Evolutionary conservation across 768 basidiomycete species (phyloP).

Genomic region (Pleurotus citrinopileatus): DNA sequence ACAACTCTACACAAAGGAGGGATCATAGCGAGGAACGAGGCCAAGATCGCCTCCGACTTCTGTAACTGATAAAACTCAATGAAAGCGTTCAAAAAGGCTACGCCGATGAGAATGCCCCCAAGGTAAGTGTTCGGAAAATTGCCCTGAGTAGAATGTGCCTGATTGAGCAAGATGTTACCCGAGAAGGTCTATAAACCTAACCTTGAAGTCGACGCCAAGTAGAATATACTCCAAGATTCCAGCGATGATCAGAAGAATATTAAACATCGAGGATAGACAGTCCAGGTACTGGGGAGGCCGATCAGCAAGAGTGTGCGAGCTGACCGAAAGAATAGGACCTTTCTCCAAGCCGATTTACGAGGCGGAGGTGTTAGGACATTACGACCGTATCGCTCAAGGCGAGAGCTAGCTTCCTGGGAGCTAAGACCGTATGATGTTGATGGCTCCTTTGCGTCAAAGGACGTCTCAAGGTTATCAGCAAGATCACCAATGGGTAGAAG

Average conservation of each 20-base stretch:
- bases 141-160: constrained; percentile 30
- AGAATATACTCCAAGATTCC: constrained; percentile 66
- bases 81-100: constrained; percentile 67
- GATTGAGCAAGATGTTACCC: constrained; percentile 10
- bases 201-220: constrained; percentile 60
- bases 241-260: constrained; percentile 63
- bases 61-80: constrained; percentile 74
- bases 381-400: constrained; percentile 55
- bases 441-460: constrained; percentile 52
- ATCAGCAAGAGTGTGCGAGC: constrained; percentile 3
- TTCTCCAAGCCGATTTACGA: constrained; percentile 62
- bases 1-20: constrained; percentile 66
- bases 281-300: constrained; percentile 51
- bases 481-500: constrained; percentile 39
- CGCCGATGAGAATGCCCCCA: constrained; percentile 63
- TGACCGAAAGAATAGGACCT: constrained; percentile 35
- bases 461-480: constrained; percentile 39
- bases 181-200: constrained; percentile 18
- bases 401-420: constrained; percentile 45
- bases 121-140: constrained; percentile 69
- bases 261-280: constrained; percentile 62
- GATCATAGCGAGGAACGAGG: constrained; percentile 72
- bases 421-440: constrained; percentile 48
- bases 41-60: constrained; percentile 71
- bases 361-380: constrained; percentile 66